Evolutionary conservation across 75 land plant species (phyloP), one percentile per base, ranked within the genome.

Genomic region (Picea sitchensis): DNA sequence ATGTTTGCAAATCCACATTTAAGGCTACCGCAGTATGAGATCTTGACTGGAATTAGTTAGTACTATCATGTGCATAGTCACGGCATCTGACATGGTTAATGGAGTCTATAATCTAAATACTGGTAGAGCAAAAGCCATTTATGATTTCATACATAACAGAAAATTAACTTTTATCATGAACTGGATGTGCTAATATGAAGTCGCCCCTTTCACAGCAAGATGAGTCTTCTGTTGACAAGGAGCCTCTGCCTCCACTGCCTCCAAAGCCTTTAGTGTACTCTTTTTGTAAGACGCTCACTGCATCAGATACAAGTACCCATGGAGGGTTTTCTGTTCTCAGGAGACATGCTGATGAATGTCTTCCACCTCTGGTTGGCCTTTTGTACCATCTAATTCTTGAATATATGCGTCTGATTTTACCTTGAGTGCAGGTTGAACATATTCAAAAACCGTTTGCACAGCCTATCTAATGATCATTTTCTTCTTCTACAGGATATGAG

Each of bases 321-420:
- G 94, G 94, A 20, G 92, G 93, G 47, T 88, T 90, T 58, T 87
- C 94, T 44, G 88, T 92, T 20, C 92, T 85, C 0, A 83, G 87
- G 76, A 61, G 83, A 79, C 82, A 90, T 54, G 94, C 94, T 17
- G 90, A 84, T 67, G 90, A 87, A 32, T 89, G 90, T 75, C 86
- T 92, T 79, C 94, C 94, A 32, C 77, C 82, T 51, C 81, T 92
- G 82, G 94, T 92, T 38, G 17, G 84, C 63, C 20, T 5, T 18
- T 30, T 14, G 59, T 80, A 51, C 6, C 58, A 71, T 44, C 20
- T 47, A 14, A 26, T 26, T 26, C 26, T 20, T 60, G 73, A 23
- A 11, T 41, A 34, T 17, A 60, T 20, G 72, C 31, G 13, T 41
- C 13, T 58, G 41, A 15, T 31, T 58, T 2, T 57, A 6, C 64